Percentiles rank a stretch among this genome's conserved stretches.
Conservation (phyloP, 257 asterid species). For the Capsicum baccatum region DNA sequence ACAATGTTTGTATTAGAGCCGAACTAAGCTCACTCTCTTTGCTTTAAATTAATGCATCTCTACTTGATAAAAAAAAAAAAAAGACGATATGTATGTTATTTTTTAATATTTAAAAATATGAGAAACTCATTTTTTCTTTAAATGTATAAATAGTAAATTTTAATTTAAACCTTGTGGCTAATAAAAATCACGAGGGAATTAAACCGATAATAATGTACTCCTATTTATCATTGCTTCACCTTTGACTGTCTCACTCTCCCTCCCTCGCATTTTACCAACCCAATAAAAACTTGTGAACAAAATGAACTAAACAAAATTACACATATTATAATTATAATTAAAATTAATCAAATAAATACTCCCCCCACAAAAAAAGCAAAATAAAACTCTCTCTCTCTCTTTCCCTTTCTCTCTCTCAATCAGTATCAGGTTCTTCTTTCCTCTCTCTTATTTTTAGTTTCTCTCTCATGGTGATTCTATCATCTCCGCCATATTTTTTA, state of each 20-base stretch:
- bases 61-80: too few species aligned
- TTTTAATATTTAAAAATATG: too few species aligned
- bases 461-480: slow-evolving; percentile 49
- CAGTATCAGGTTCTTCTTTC: slow-evolving; percentile 29
- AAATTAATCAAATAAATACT: too few species aligned
- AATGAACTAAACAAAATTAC: background rate
- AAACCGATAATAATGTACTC: background rate
- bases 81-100: too few species aligned
- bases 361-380: background rate
- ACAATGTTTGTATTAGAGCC: too few species aligned
- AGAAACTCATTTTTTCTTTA: too few species aligned
- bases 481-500: slow-evolving; percentile 43
- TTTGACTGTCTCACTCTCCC: slow-evolving; percentile 26
- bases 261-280: slow-evolving; percentile 21
- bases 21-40: too few species aligned
- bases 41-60: too few species aligned
- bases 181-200: background rate
- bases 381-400: background rate
- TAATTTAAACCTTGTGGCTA: background rate
- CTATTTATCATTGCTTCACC: slow-evolving; percentile 17
- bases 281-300: slow-evolving; percentile 10
- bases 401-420: slow-evolving; percentile 29
- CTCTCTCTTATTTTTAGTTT: slow-evolving; percentile 16
- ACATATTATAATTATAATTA: background rate
- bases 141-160: too few species aligned